phyloP scores from a whole-genome alignment of 1,284 basidiomycete species.

The Trichosporon faecale region DNA sequence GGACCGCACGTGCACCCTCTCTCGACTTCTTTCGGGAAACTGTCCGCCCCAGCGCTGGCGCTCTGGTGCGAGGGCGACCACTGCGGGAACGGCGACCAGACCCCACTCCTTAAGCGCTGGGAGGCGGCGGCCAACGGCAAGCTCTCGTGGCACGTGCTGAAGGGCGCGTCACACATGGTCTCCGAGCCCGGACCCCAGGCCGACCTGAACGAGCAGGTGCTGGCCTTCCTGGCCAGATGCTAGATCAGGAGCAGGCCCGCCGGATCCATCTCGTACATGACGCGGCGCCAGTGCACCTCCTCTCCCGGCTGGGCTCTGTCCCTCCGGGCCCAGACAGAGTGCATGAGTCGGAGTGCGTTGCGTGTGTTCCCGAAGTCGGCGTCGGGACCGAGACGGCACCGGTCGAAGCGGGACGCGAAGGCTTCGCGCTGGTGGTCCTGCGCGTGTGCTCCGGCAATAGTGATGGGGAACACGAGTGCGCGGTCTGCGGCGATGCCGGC shows the following conservation, averaged over 20 bases:
- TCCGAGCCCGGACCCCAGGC: not conserved
- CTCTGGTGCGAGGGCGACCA: conserved; percentile 46
- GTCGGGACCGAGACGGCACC: conserved; percentile 53
- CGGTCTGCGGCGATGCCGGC: conserved; percentile 60
- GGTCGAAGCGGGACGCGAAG: conserved; percentile 56
- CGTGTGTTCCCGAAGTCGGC: conserved; percentile 60
- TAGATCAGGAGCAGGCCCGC: conserved; percentile 32
- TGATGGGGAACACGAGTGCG: conserved; percentile 59
- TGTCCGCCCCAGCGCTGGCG: conserved; percentile 41
- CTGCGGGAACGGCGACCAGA: conserved; percentile 24
- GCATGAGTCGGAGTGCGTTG: conserved; percentile 60
- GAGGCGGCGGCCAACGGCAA: not conserved
- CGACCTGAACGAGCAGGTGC: not conserved
- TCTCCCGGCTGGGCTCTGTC: conserved; percentile 17
- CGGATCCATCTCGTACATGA: conserved; percentile 31
- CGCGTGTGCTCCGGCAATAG: conserved; percentile 31
- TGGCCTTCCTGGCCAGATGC: not conserved
- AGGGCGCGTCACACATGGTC: not conserved
- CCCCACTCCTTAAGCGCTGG: not conserved
- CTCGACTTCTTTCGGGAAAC: conserved; percentile 39
- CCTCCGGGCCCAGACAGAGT: conserved; percentile 59
- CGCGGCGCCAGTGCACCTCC: conserved; percentile 27
- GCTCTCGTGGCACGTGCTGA: not conserved
- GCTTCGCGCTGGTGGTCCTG: conserved; percentile 52
- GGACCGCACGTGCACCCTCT: not conserved